Evolutionary conservation across 2,329 filamentous ascomycete genomes (phyloP).

Genomic region (Trichoderma polysporum): DNA sequence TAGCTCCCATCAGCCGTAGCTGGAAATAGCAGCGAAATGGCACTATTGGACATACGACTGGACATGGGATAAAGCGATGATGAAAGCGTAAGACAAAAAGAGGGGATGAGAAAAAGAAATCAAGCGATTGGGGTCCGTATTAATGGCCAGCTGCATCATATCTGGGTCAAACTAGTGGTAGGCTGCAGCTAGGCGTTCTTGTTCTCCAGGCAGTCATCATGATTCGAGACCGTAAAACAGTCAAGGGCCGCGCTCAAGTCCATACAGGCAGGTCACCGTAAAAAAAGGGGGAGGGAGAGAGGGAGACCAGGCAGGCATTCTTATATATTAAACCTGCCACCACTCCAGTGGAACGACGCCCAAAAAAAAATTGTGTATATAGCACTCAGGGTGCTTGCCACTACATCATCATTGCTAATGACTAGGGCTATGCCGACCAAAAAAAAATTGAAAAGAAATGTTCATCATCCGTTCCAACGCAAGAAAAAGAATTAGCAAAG

Average conservation of each 20-base stretch:
- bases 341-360: neutral
- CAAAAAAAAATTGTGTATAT: neutral
- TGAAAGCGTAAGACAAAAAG: neutral
- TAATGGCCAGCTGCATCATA: neutral
- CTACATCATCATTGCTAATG: neutral
- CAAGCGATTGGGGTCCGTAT: neutral
- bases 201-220: neutral
- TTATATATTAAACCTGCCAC: slow-evolving; percentile 2
- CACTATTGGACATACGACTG: neutral
- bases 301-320: neutral
- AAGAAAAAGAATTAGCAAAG: neutral
- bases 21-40: neutral
- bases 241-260: neutral
- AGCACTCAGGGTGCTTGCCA: slow-evolving; percentile 1
- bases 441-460: neutral
- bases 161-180: neutral
- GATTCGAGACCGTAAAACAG: neutral
- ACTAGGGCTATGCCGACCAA: neutral
- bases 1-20: neutral
- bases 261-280: neutral
- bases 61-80: neutral
- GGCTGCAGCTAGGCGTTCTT: neutral
- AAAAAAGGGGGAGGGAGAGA: neutral
- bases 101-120: neutral
- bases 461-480: neutral